Conservation (phyloP, 169 alveolate genomes). For the Fabrea salina region DNA sequence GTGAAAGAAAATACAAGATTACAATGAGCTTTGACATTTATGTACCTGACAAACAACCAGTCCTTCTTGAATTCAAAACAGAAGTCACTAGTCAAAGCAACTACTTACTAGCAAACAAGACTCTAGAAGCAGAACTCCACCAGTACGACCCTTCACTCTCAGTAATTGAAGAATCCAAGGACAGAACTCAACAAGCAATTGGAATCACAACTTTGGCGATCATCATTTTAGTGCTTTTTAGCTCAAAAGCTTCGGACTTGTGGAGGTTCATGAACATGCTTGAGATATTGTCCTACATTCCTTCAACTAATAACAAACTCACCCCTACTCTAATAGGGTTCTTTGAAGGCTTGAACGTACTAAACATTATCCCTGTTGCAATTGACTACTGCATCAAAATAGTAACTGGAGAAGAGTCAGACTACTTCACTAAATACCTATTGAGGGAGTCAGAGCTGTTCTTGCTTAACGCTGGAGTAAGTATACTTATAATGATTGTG, state of each 20-base stretch:
- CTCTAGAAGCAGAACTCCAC: no score
- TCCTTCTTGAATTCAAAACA: no score
- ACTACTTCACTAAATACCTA: background rate
- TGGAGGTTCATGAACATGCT: conserved; percentile 8
- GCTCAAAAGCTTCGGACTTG: background rate
- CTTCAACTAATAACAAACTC: background rate
- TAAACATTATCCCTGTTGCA: background rate
- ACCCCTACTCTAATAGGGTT: background rate
- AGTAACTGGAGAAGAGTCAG: background rate
- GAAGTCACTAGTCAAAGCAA: no score
- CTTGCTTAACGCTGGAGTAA: background rate
- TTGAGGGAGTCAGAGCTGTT: background rate
- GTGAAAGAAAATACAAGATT: no score
- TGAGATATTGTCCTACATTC: background rate
- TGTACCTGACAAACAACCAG: no score
- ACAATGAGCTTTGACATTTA: no score
- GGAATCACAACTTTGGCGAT: no score
- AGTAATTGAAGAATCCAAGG: no score
- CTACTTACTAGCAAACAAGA: no score
- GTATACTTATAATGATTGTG: background rate
- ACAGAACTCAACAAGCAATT: no score
- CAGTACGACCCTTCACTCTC: no score
- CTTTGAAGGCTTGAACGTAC: background rate
- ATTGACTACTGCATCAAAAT: background rate
- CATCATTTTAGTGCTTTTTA: no score